Conservation (phyloP, 1,284 basidiomycete species). For the Ustilago hordei region DNA sequence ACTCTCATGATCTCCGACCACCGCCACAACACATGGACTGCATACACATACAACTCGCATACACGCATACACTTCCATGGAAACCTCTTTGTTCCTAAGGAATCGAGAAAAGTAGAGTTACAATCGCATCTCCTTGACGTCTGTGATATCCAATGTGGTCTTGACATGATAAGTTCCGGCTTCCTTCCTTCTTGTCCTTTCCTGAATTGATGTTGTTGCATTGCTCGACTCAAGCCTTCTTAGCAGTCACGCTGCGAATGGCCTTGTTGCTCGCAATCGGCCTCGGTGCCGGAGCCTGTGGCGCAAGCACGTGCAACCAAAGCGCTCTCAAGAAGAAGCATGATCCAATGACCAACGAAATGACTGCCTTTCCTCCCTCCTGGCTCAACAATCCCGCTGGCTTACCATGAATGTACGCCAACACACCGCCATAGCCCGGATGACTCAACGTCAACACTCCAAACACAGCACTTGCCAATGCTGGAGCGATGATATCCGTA, state of each 20-base stretch:
- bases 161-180: neutral
- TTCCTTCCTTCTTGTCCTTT: neutral
- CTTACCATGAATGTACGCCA: constrained; percentile 18
- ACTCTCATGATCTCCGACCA: neutral
- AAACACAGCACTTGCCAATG: constrained; percentile 46
- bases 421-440: constrained; percentile 24
- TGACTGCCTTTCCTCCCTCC: constrained; percentile 49
- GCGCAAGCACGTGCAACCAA: constrained; percentile 39
- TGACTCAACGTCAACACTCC: constrained; percentile 49
- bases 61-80: constrained; percentile 1
- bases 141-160: neutral
- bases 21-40: neutral
- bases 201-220: neutral
- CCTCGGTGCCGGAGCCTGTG: constrained; percentile 2
- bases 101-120: constrained; percentile 1
- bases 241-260: constrained; percentile 11
- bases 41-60: neutral
- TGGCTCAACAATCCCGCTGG: constrained; percentile 26
- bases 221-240: constrained; percentile 15
- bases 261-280: constrained; percentile 34
- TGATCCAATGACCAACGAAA: constrained; percentile 52
- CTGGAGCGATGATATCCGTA: constrained; percentile 54
- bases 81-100: neutral
- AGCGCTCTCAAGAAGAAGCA: constrained; percentile 52
- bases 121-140: neutral